phyloP scores from a whole-genome alignment of 192 early-diverging fungal species.

The Jimgerdemannia flammicorona region DNA sequence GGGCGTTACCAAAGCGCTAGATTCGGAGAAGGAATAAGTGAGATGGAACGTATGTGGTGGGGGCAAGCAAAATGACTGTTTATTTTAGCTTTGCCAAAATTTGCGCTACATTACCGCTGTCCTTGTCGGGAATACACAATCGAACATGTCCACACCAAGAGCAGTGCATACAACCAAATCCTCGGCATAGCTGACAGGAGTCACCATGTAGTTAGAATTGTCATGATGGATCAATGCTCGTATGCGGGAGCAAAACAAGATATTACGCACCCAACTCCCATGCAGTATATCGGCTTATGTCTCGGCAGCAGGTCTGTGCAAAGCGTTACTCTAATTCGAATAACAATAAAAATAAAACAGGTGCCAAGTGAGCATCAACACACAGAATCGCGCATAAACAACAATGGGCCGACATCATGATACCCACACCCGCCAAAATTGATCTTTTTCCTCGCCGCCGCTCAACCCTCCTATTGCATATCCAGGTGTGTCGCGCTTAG shows the following conservation, averaged over 20 bases:
- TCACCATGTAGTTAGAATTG: too few relatives aligned
- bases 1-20: slow-evolving; percentile 79
- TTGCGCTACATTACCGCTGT: slow-evolving; percentile 55
- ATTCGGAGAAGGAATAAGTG: background rate
- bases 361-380: too few relatives aligned
- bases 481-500: slow-evolving; percentile 74
- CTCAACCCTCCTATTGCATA: slow-evolving; percentile 85
- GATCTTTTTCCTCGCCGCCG: slow-evolving; percentile 84
- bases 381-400: background rate
- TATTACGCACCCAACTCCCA: slow-evolving; percentile 71
- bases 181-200: slow-evolving; percentile 55
- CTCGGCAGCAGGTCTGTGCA: slow-evolving; percentile 80
- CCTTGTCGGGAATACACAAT: slow-evolving; percentile 87
- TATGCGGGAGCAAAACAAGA: background rate
- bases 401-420: background rate
- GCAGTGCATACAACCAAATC: slow-evolving; percentile 84
- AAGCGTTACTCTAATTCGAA: slow-evolving; percentile 44
- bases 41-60: background rate
- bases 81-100: background rate
- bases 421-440: slow-evolving; percentile 74
- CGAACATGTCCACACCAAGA: slow-evolving; percentile 88
- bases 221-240: background rate
- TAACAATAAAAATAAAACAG: background rate
- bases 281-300: slow-evolving; percentile 86
- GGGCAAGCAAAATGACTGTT: background rate